These are phyloP conservation scores for Thraustochytrium sp. DNA, from an alignment of 352 stramenopile genomes.

Conservation along the genomic window DNA sequence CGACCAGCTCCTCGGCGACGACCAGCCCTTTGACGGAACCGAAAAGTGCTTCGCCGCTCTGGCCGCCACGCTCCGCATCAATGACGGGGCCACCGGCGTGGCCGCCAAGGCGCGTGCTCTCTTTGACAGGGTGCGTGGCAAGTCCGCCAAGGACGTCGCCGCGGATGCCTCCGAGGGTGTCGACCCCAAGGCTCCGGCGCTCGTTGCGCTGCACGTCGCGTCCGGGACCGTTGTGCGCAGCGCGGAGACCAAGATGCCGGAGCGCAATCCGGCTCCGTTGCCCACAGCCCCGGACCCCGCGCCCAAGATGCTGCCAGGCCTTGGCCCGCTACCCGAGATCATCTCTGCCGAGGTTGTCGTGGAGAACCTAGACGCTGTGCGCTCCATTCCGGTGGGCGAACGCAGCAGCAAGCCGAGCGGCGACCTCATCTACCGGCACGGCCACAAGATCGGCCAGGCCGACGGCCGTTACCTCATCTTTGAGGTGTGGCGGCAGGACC, in stretches of 20 bases:
- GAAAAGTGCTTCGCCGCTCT: background rate
- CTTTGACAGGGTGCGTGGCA: background rate
- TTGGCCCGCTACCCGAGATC: background rate
- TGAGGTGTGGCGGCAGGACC: conserved; percentile 10
- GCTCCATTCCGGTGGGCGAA: conserved; percentile 12
- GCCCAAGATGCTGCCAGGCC: background rate
- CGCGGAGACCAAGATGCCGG: background rate
- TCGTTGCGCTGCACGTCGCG: background rate
- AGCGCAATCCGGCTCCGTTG: background rate
- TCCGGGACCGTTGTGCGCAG: background rate
- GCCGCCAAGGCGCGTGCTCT: background rate
- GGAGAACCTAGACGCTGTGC: conserved; percentile 1
- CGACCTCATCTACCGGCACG: conserved; percentile 19
- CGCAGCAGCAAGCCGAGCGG: background rate
- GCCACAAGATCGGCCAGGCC: conserved; percentile 18
- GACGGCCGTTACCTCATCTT: conserved; percentile 21
- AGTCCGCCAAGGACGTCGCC: background rate
- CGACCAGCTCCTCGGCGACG: background rate
- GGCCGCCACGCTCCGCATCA: background rate
- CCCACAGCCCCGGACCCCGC: background rate
- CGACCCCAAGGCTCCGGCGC: background rate
- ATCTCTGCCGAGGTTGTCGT: conserved; percentile 37
- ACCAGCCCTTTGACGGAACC: background rate
- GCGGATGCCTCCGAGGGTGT: background rate
- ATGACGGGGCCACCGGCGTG: background rate